These are phyloP conservation scores for Chloris gayana DNA, from an alignment of 176 grass and related monocot species.

Conservation along the genomic window DNA sequence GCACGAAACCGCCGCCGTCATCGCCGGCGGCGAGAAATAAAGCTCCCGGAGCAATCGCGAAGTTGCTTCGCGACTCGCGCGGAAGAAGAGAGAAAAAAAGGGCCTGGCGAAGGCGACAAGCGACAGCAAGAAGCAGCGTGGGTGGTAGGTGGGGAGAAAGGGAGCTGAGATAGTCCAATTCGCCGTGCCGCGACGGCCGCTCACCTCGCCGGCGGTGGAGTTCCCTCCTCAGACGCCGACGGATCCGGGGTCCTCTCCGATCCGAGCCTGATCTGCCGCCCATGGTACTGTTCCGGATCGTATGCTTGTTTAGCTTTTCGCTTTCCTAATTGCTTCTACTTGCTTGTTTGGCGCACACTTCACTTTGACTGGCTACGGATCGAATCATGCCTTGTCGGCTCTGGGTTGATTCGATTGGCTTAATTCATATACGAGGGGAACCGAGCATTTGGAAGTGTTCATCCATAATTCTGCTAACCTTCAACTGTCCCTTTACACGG, in stretches of 20 bases:
- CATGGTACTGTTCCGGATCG: constrained; percentile 62
- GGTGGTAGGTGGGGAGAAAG: constrained; percentile 28
- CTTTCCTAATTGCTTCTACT: constrained; percentile 30
- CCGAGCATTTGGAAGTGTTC: constrained; percentile 1
- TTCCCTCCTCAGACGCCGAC: constrained; percentile 36
- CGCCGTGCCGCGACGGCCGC: background rate
- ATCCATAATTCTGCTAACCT: constrained; percentile 26
- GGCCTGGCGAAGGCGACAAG: constrained; percentile 29
- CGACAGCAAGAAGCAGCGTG: constrained; percentile 34
- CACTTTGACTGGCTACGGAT: constrained; percentile 18
- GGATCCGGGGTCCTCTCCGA: constrained; percentile 29
- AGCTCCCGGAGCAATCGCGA: constrained; percentile 22
- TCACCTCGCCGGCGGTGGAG: constrained; percentile 25
- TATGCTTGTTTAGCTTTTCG: constrained; percentile 34
- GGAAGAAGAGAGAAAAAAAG: constrained; percentile 15
- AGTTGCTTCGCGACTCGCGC: constrained; percentile 10
- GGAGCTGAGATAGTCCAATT: constrained; percentile 36
- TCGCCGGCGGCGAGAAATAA: constrained; percentile 21
- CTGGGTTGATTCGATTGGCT: constrained; percentile 22
- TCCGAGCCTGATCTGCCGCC: constrained; percentile 50
- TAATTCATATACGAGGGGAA: constrained; percentile 1
- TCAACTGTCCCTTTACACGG: constrained; percentile 1
- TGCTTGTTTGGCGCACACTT: constrained; percentile 33
- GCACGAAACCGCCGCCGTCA: constrained; percentile 27
- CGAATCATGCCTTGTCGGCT: constrained; percentile 17